Percentiles rank a stretch among this genome's conserved stretches.
phyloP scores from a whole-genome alignment of 208 protist species.

The Strigomonas culicis region DNA sequence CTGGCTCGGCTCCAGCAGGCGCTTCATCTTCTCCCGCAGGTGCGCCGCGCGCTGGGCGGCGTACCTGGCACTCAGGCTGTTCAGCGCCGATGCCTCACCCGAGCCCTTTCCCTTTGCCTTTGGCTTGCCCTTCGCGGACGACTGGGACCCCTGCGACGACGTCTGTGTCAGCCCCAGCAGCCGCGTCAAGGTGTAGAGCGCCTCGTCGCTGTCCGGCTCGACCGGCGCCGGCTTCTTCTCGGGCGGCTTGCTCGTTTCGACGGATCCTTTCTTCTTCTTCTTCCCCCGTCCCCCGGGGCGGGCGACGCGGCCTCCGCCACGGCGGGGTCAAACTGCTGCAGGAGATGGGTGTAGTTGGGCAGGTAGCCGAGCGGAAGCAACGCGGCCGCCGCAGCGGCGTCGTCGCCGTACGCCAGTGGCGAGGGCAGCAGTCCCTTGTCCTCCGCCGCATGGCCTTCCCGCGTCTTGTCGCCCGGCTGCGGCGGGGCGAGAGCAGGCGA shows the following conservation, averaged over 20 bases:
- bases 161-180: slow-evolving; percentile 12
- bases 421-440: no score
- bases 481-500: no score
- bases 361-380: slow-evolving; percentile 26
- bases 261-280: neutral
- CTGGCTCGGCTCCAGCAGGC: neutral
- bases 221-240: neutral
- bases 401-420: no score
- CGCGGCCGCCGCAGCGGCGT: no score
- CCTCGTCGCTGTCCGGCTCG: slow-evolving; percentile 1
- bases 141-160: neutral
- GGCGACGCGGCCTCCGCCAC: neutral
- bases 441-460: no score
- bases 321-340: neutral
- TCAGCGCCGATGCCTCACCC: neutral
- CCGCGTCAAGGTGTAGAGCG: slow-evolving; percentile 10
- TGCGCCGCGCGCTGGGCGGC: neutral
- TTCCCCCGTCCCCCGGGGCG: neutral
- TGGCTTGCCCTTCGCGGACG: neutral
- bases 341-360: slow-evolving; percentile 29
- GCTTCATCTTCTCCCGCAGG: neutral
- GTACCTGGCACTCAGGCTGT: neutral
- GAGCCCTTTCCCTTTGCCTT: neutral
- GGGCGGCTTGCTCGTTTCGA: neutral
- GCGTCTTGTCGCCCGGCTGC: no score